phyloP scores from a whole-genome alignment of 2,329 filamentous ascomycete genomes.

The Pleoardoris graminearum region DNA sequence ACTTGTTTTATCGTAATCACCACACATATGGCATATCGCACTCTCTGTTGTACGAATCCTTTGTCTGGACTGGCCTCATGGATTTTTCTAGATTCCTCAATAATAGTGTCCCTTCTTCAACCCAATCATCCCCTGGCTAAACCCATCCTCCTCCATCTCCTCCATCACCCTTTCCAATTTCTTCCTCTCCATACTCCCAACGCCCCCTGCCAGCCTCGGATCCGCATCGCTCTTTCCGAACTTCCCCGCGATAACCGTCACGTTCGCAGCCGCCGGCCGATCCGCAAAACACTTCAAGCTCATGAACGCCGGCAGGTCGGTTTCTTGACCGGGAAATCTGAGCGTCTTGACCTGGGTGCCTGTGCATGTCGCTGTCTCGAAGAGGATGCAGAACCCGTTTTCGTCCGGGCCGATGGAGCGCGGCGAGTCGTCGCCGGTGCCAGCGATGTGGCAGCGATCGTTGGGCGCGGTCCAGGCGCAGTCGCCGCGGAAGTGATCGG shows the following conservation, averaged over 20 bases:
- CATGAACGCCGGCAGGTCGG: constrained; percentile 25
- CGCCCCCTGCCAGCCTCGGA: constrained; percentile 26
- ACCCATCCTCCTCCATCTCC: constrained; percentile 32
- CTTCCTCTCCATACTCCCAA: constrained; percentile 27
- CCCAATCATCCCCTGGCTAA: constrained; percentile 37
- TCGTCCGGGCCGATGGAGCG: constrained; percentile 40
- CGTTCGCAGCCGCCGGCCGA: constrained; percentile 4
- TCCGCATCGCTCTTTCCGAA: constrained; percentile 12
- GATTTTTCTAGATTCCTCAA: constrained; percentile 11
- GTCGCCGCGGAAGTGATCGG: constrained; percentile 29
- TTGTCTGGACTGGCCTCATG: too few relatives aligned
- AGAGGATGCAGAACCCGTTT: constrained; percentile 34
- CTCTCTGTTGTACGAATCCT: too few relatives aligned
- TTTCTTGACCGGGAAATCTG: constrained; percentile 29
- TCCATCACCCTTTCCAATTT: constrained; percentile 22
- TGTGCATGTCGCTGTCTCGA: constrained; percentile 25
- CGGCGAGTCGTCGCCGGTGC: constrained; percentile 21
- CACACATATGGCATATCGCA: too few relatives aligned
- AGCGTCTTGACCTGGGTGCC: constrained; percentile 23
- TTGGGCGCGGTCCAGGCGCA: constrained; percentile 35
- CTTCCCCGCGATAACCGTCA: not conserved
- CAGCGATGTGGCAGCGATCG: constrained; percentile 29
- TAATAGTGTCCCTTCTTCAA: constrained; percentile 37
- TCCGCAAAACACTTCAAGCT: constrained; percentile 30
- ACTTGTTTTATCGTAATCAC: too few relatives aligned